Evolutionary conservation across 2,329 filamentous ascomycete genomes (phyloP), one percentile per base, ranked within the genome.

Genomic region (Aspergillus aculeatus): DNA sequence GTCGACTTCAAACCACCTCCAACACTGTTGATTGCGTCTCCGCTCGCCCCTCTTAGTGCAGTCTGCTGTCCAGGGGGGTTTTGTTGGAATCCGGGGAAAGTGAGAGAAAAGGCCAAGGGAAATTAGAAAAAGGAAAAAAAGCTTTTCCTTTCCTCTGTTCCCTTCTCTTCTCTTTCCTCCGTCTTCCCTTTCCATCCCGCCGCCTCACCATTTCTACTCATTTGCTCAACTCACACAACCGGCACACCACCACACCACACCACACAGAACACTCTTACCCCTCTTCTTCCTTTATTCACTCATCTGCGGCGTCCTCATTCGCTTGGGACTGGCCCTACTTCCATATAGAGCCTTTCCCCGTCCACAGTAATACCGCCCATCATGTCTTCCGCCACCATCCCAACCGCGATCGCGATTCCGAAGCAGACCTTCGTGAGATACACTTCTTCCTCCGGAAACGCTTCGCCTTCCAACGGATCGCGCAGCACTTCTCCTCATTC

Each of bases 31-130:
- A 58, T 56, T 51, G 44, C 29, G 54, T 60, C 60, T 62, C 64
- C 60, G 62, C 38, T 64, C 66, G 60, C 66, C 67, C 65, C 67
- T 66, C 71, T 58, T 60, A 32, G 14, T 44, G 14, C 32, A 35
- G 4, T 44, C 53, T 63, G 51, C 57, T 69, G 62, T 60, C 38
- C 62, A 57, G 49, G 63, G 58, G 63, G 61, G 59, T 50, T 56
- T 61, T 62, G 64, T 56, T 64, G 64, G 56, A 73, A 73, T 73
- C 71, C 60, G 68, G 71, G 71, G 71, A 73, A 73, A 60, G 38
- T 7, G 38, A 44, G 14, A 35, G 32, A 35, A 35, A n/a, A 44
- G 38, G 38, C 12, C 6, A 49, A 60, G 47, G 44, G 50, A 47
- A 44, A 23, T 50, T 11, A 57, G 47, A 57, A 57, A 59, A 63